Evolutionary conservation across 768 basidiomycete genomes (phyloP), one percentile per base, ranked within the genome.

Genomic region (Pulveroboletus sp.): DNA sequence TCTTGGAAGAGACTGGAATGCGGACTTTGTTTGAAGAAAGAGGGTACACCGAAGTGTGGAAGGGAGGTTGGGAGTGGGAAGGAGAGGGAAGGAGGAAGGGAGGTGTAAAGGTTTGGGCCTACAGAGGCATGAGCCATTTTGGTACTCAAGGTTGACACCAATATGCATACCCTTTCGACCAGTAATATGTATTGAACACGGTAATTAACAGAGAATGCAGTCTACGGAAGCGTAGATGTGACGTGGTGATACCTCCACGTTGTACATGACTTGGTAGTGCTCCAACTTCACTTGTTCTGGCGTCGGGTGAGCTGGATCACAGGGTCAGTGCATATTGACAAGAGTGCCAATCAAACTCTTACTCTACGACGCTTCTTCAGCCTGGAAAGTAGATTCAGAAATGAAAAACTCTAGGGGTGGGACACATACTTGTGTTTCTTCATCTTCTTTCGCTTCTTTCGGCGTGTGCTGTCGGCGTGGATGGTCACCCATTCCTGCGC

Each of bases 361-460:
- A 90, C 90, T 74, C 83, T 87, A 79, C 93, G 78, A 58, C 90
- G 82, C 77, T 94, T 94, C 82, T 85, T 90, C 62, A 90, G 78
- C 75, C 90, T 92, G 53, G 6, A 55, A 41, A 36, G 14, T 19
- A 19, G 37, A 6, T 31, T 62, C 23, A 62, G 38, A 50, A 47
- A 43, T 13, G 4, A 37, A 40, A 45, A 48, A 49, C 48, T 17
- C 14, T 49, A 45, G 37, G 36, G 8, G 45, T 21, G 23, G 23
- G 4, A 32, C 25, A 76, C 88, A 69, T 62, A 92, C 91, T 94
- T 94, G 69, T 95, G 93, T 72, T 94, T 95, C 79, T 87, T 91
- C 85, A 95, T 95, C 83, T 94, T 95, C 82, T 84, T 87, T 75
- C 82, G 75, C 58, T 82, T 78, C 76, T 93, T 93, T 67, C 90